These are phyloP conservation scores for Capsicum pubescens DNA, from an alignment of 257 asterid genomes.

Conservation along the genomic window DNA sequence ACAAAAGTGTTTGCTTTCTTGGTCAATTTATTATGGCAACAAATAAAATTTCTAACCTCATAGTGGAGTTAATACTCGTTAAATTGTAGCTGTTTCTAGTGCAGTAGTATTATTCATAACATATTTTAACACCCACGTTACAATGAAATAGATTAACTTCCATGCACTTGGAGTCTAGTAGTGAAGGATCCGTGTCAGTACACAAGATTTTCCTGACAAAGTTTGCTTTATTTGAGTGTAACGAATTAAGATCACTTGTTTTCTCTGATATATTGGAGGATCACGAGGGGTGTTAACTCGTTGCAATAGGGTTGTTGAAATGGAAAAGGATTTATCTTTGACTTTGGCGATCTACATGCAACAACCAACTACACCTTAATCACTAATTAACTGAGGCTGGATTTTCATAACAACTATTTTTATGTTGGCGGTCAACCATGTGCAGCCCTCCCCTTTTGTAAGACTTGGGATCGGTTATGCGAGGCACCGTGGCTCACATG, in stretches of 20 bases:
- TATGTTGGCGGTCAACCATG: background rate
- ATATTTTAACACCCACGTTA: background rate
- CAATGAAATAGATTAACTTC: background rate
- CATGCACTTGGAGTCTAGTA: background rate
- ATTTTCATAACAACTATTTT: background rate
- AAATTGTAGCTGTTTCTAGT: background rate
- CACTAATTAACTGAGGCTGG: background rate
- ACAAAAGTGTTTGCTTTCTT: conserved; percentile 19
- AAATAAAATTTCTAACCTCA: conserved; percentile 20
- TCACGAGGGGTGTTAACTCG: background rate
- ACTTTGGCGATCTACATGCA: background rate
- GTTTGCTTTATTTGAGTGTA: background rate
- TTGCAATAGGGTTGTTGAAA: background rate
- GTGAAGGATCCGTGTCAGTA: background rate
- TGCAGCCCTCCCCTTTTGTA: background rate
- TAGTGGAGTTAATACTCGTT: background rate
- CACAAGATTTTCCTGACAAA: background rate
- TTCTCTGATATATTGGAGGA: conserved; percentile 24
- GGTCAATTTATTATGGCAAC: background rate
- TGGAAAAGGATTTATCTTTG: background rate
- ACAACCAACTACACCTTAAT: conserved; percentile 14
- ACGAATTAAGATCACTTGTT: background rate
- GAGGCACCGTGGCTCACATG: background rate
- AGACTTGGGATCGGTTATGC: background rate
- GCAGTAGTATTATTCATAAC: background rate